phyloP scores from a whole-genome alignment of 441 rosid genomes.

The Mallotus repandus region DNA sequence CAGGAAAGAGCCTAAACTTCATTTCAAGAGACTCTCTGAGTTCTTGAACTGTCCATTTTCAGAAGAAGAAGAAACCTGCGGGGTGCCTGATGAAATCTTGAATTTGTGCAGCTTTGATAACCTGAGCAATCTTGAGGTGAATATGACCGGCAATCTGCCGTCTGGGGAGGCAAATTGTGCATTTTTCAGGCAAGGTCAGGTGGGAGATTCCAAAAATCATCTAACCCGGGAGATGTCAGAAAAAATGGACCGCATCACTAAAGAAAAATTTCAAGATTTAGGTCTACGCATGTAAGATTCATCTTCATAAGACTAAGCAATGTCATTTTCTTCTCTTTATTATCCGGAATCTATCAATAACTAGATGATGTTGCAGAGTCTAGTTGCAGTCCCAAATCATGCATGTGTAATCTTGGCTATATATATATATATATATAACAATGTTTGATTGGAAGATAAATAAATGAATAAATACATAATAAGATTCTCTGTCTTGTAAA shows the following conservation, averaged over 20 bases:
- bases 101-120: conserved; percentile 49
- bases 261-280: conserved; percentile 28
- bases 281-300: conserved; percentile 28
- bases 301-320: no score
- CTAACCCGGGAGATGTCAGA: conserved; percentile 41
- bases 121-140: conserved; percentile 52
- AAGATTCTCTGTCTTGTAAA: neutral
- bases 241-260: conserved; percentile 41
- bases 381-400: neutral
- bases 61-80: conserved; percentile 33
- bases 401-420: no score
- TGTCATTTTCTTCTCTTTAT: no score
- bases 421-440: no score
- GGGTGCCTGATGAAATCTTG: conserved; percentile 39
- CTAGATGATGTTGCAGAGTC: no score
- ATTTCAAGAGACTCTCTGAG: conserved; percentile 37
- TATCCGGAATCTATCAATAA: no score
- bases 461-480: neutral
- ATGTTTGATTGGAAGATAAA: neutral
- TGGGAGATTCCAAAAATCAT: conserved; percentile 54
- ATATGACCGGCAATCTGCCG: conserved; percentile 35
- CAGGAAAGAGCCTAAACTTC: conserved; percentile 28
- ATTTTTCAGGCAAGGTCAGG: conserved; percentile 51
- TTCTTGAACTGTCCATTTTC: conserved; percentile 49
- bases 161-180: conserved; percentile 31